Evolutionary conservation across 805 yeast genomes (phyloP).

Genomic region (Ogataea dorogensis): DNA sequence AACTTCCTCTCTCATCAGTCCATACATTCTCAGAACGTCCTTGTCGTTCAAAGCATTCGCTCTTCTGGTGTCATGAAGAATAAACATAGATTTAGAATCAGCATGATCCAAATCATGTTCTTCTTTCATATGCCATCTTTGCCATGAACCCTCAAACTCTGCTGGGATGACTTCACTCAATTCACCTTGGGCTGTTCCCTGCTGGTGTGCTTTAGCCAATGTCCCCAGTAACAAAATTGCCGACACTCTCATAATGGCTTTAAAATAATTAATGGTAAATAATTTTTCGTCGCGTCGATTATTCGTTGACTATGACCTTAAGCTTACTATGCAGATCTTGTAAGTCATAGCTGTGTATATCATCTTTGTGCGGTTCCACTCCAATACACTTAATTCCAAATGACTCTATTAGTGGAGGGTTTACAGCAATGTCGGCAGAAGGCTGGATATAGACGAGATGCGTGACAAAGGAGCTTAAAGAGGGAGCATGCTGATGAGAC

Average conservation of each 20-base stretch:
- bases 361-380: slow-evolving; percentile 31
- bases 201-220: slow-evolving; percentile 9
- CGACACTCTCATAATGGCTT: slow-evolving; percentile 2
- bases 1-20: slow-evolving; percentile 65
- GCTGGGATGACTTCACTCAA: slow-evolving; percentile 48
- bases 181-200: slow-evolving; percentile 16
- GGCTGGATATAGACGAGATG: slow-evolving; percentile 57
- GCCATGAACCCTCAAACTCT: slow-evolving; percentile 59
- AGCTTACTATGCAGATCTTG: slow-evolving; percentile 35
- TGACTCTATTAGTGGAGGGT: slow-evolving; percentile 37
- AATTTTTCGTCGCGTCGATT: slow-evolving; percentile 10
- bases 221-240: neutral
- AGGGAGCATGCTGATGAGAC: slow-evolving; percentile 35
- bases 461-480: slow-evolving; percentile 45
- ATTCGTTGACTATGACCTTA: slow-evolving; percentile 4
- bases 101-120: slow-evolving; percentile 80
- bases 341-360: slow-evolving; percentile 39
- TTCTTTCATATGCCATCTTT: slow-evolving; percentile 84
- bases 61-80: slow-evolving; percentile 68
- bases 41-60: slow-evolving; percentile 52
- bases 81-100: slow-evolving; percentile 75
- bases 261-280: neutral
- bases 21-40: slow-evolving; percentile 81
- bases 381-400: slow-evolving; percentile 49
- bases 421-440: slow-evolving; percentile 49